Percentiles rank a stretch among this genome's conserved stretches.
These are phyloP conservation scores for Eucalyptus cloeziana DNA, from an alignment of 345 rosid species.

Conservation along the genomic window DNA sequence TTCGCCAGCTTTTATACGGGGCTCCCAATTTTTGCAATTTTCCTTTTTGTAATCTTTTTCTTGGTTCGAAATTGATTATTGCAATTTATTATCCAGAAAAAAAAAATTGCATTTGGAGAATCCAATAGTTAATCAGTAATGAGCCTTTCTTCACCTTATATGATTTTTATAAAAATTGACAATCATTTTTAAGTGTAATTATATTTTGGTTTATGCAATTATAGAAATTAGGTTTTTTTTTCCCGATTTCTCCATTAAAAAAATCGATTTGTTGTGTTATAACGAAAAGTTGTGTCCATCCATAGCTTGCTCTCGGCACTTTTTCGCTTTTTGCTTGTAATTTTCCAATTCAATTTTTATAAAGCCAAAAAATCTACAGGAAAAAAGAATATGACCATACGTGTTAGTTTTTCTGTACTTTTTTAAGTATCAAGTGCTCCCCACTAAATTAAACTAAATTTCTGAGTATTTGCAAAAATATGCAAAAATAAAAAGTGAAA, in stretches of 20 bases:
- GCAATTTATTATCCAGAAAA: neutral
- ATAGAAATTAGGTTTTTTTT: neutral
- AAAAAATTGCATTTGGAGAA: neutral
- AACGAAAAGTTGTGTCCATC: neutral
- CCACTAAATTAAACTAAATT: accelerated
- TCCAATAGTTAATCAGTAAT: neutral
- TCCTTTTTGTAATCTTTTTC: neutral
- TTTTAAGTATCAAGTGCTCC: neutral
- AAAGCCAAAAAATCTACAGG: neutral
- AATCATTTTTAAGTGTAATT: neutral
- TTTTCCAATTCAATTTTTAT: neutral
- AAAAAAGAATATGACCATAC: neutral
- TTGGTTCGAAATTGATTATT: neutral
- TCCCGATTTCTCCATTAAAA: neutral
- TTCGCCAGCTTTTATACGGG: neutral
- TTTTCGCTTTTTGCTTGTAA: neutral
- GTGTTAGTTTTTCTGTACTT: neutral
- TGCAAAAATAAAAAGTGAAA: accelerated
- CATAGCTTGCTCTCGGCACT: neutral
- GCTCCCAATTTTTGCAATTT: neutral
- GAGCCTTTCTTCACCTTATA: neutral
- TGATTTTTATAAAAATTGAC: neutral
- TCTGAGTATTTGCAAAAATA: neutral
- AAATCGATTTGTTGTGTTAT: neutral
- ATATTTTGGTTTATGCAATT: neutral